Percentiles rank a stretch among this genome's conserved stretches.
Evolutionary conservation across 2,329 filamentous ascomycete genomes (phyloP).

Genomic region (Zymoseptoria crescenta): DNA sequence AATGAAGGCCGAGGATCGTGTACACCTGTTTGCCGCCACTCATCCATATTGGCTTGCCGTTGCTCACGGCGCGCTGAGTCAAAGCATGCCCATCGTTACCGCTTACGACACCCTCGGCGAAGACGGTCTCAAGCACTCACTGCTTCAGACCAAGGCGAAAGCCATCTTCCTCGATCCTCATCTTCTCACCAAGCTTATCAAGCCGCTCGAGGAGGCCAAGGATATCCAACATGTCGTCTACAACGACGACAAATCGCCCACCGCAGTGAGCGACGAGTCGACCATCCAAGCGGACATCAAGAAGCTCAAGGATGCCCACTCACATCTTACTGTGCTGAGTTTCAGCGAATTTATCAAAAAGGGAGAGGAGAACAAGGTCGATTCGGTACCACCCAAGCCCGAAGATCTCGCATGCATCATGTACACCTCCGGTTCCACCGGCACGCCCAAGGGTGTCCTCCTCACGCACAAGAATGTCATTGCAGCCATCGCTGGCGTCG

Average conservation of each 20-base stretch:
- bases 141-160: slow-evolving; percentile 70
- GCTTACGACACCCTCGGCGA: slow-evolving; percentile 89
- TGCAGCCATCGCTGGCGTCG: slow-evolving; percentile 74
- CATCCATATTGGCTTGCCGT: slow-evolving; percentile 76
- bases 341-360: slow-evolving; percentile 49
- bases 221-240: slow-evolving; percentile 52
- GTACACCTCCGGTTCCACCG: slow-evolving; percentile 83
- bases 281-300: slow-evolving; percentile 47
- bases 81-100: slow-evolving; percentile 86
- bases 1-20: slow-evolving; percentile 54
- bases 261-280: slow-evolving; percentile 28
- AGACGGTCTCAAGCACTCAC: slow-evolving; percentile 75
- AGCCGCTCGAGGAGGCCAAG: slow-evolving; percentile 48
- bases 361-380: slow-evolving; percentile 58
- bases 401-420: slow-evolving; percentile 75
- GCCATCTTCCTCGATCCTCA: slow-evolving; percentile 84
- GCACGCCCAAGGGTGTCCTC: slow-evolving; percentile 79
- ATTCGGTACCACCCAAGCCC: slow-evolving; percentile 62
- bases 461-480: slow-evolving; percentile 74
- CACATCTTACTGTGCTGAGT: slow-evolving; percentile 46
- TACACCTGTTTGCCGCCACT: slow-evolving; percentile 81
- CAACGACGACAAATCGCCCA: slow-evolving; percentile 43
- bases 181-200: slow-evolving; percentile 50
- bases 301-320: slow-evolving; percentile 46
- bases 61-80: slow-evolving; percentile 61